Evolutionary conservation across 2,329 filamentous ascomycete genomes (phyloP), one percentile per base, ranked within the genome.

Genomic region (Talaromyces funiculosus): DNA sequence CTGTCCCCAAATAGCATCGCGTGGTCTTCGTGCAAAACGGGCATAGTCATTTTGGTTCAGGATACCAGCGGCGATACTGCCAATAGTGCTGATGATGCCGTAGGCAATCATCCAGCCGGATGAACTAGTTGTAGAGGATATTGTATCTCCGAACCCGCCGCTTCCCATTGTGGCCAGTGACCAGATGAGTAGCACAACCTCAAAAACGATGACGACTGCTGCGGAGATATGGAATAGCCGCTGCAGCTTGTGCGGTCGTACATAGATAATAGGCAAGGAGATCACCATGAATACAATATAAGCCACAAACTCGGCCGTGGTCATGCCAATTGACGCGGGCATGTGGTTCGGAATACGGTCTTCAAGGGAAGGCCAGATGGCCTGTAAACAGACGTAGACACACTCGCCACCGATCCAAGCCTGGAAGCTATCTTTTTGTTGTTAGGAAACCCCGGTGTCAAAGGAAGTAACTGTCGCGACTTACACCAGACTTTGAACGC

Each of bases 351-450:
- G 74, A 45, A 81, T 73, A 62, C 75, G 75, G 0, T 71, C 53
- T 58, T 80, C 77, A 35, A 80, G 70, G 7, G 71, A 69, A 10
- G 78, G 78, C 64, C 77, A 77, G 67, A 78, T 77, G 1, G 80
- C 77, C 10, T 77, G 73, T 4, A 81, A 70, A 55, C 78, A 77
- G 47, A 81, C 71, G 55, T 80, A 78, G 59, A 80, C 63, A 53
- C 77, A 80, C 65, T 78, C 71, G 2, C 78, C 78, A 12, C 79
- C 79, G 42, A 80, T 75, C 75, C 77, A 81, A 4, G 77, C 74
- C 56, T 79, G 77, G 60, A 80, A 78, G 16, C 73, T 77, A 47
- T 60, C 57, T 60, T 29, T 35, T 60, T 29, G 4, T 7, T 57
- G 77, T 77, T 75, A 74, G 74, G 14, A 43, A 29, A 22, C n/a